phyloP scores from a whole-genome alignment of 345 rosid genomes.

The Aquilaria yunnanensis region DNA sequence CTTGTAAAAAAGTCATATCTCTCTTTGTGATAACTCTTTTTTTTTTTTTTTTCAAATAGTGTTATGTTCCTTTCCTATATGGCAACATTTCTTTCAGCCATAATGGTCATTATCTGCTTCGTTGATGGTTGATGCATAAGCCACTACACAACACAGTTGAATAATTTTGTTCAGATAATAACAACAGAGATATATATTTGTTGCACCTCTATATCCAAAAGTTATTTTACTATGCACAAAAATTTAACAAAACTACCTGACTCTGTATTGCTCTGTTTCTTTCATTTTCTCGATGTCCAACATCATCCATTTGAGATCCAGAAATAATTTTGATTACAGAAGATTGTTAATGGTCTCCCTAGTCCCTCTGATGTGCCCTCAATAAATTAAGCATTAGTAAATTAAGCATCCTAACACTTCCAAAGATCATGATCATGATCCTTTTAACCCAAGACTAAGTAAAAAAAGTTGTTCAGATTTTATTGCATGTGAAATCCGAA shows the following conservation, averaged over 20 bases:
- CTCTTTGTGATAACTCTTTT: slow-evolving; percentile 75
- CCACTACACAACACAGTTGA: slow-evolving; percentile 48
- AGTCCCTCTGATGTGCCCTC: slow-evolving; percentile 5
- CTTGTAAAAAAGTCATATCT: slow-evolving; percentile 88
- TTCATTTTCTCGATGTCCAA: slow-evolving; percentile 92
- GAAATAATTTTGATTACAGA: not conserved
- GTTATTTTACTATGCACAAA: not conserved
- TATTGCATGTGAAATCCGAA: not conserved
- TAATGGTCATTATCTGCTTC: slow-evolving; percentile 97
- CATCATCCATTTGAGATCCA: slow-evolving; percentile 72
- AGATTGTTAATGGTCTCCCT: not conserved
- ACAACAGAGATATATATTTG: too few species aligned
- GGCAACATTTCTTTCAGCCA: slow-evolving; percentile 97
- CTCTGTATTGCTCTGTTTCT: slow-evolving; percentile 80
- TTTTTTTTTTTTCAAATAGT: slow-evolving; percentile 68
- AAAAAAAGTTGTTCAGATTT: slow-evolving; percentile 5
- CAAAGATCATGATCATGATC: slow-evolving; percentile 6
- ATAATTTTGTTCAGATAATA: too few species aligned
- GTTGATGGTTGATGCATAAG: slow-evolving; percentile 96
- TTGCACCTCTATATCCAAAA: too few species aligned
- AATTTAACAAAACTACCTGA: slow-evolving; percentile 50
- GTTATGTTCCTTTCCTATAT: slow-evolving; percentile 88
- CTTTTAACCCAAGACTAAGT: slow-evolving; percentile 9
- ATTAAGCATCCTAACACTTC: slow-evolving; percentile 10
- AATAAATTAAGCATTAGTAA: slow-evolving; percentile 4